Evolutionary conservation across 2,329 filamentous ascomycete species (phyloP), one percentile per base, ranked within the genome.

Genomic region (Talaromyces islandicus): DNA sequence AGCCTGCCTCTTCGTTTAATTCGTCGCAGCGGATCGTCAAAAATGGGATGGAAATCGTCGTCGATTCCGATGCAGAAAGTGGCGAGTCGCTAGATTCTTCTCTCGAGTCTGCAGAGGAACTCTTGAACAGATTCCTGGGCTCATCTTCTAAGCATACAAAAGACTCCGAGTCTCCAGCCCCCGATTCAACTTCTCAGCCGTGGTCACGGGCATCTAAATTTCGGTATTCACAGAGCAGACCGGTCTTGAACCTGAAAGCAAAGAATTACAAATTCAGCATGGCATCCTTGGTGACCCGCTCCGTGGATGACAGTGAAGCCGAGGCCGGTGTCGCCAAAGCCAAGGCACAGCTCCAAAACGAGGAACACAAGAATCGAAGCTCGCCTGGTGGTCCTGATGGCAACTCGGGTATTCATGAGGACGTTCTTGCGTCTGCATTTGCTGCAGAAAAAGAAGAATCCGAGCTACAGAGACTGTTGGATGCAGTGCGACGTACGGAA

Each of bases 61-160:
- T 81, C 52, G 87, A 84, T 58, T 92, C 90, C 0, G 90, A 92
- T 67, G 88, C 88, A 10, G 88, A 89, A n/a, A 83, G 83, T 19
- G 82, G 81, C 29, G 81, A 83, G 54, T 88, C 87, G 0, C 77
- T 83, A 60, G 78, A 75, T 56, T 82, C 80, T 56, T 82, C 80
- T 1, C 68, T 85, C 21, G 81, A 82, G 61, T 80, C 82, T 29
- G 78, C 88, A 14, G 80, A 82, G 5, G 78, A 82, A 50, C 71
- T 88, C 1, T 68, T 82, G 17, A 66, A 67, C 21, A 67, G 62
- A 38, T 69, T 71, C 24, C 60, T 65, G 14, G 61, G 64, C 30
- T 62, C 64, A 48, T 58, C 64, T 19, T 60, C 54, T 3, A 60
- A 64, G n/a, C 60, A 65, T n/a, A 61, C 50, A 19, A 60, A 57